Evolutionary conservation across 768 basidiomycete species (phyloP), one percentile per base, ranked within the genome.

Genomic region (Cystobasidium tubakii): DNA sequence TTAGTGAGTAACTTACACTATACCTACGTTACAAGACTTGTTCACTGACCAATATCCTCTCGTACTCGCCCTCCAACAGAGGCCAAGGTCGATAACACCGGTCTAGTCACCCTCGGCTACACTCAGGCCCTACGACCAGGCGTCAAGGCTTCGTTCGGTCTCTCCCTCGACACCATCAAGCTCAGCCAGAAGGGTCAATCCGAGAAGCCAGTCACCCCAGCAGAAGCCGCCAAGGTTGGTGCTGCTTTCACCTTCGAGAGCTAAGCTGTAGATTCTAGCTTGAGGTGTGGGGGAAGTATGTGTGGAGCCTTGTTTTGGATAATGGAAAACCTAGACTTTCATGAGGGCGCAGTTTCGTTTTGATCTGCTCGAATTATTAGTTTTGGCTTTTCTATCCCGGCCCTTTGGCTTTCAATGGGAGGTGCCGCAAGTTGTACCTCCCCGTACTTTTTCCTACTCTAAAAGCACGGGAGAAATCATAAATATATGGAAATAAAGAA

Each of bases 11-110:
- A 23, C 63, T 70, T 71, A 36, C 66, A 29, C 27, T n/a, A 3
- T 12, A 0, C 65, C 39, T 60, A 62, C 62, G 42, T 12, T 36
- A 15, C 43, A 3, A 2, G 36, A 54, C 55, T 31, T 21, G 10
- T 39, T 0, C 33, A 29, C 39, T 17, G 15, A 54, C 72, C 72
- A 12, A 50, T 34, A 10, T 73, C n/a, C 42, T 66, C 39, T 57
- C 66, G 62, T 75, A 74, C 77, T 9, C 88, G 92, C 77, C 89
- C 93, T 10, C 97, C 91, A 80, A 86, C 97, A 84, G 98, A 99
- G 86, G 91, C 93, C 78, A 97, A 97, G 86, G 94, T 98, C 85
- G 97, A 97, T 88, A 95, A 94, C 84, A 82, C 87, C 73, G 94
- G 94, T 85, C 21, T 42, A 19, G 36, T 73, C 27, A 21, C 7